Conservation (phyloP, 305 asterid species). For the Fraxinus albicans region DNA sequence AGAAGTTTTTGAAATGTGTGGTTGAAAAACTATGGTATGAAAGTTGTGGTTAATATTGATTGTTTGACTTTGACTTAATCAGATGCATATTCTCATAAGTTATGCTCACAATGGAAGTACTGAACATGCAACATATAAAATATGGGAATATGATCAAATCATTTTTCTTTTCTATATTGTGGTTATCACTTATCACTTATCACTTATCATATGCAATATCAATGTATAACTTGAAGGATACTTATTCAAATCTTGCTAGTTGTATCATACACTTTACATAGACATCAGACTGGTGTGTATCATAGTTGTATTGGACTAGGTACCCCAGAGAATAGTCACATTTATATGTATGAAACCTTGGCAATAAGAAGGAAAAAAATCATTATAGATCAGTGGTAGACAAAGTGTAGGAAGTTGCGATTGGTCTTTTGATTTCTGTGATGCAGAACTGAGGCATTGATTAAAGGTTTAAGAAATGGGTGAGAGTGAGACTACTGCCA, state of each 20-base stretch:
- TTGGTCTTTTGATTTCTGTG: background rate
- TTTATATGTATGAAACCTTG: background rate
- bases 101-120: background rate
- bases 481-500: background rate
- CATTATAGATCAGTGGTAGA: background rate
- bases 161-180: background rate
- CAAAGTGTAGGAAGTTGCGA: background rate
- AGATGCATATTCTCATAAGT: background rate
- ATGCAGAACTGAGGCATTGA: background rate
- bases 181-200: background rate
- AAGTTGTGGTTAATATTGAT: too few species aligned
- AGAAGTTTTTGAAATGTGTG: too few species aligned
- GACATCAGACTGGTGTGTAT: background rate
- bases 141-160: background rate
- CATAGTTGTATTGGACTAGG: background rate
- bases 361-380: background rate
- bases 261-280: background rate
- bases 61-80: background rate
- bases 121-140: background rate
- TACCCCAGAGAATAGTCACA: background rate
- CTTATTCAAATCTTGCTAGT: background rate
- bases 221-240: background rate
- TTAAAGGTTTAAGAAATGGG: background rate
- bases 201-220: background rate
- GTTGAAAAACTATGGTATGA: too few species aligned